A percentile compares a stretch with the other conserved stretches of the same genome.
phyloP scores from a whole-genome alignment of 2,329 filamentous ascomycete genomes.

The Sporothrix protearum region DNA sequence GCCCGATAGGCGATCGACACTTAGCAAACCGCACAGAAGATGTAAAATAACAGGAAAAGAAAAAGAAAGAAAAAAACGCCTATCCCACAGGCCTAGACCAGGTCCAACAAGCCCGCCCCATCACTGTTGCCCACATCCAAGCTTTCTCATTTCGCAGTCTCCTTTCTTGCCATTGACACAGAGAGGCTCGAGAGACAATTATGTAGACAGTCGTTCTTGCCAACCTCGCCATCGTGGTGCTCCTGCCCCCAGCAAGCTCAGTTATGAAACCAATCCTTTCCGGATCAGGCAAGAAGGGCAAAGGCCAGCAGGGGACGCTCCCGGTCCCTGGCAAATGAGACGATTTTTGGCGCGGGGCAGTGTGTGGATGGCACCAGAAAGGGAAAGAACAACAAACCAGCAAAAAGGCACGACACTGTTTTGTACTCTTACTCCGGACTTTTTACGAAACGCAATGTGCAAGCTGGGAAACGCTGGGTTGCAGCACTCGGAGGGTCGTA shows the following conservation, averaged over 20 bases:
- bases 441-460: not conserved
- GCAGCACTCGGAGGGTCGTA: not conserved
- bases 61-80: not conserved
- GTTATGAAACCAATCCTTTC: conserved; percentile 18
- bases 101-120: not conserved
- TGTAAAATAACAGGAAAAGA: no score
- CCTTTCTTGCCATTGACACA: not conserved
- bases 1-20: not conserved
- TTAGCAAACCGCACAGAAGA: not conserved
- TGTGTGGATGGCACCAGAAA: not conserved
- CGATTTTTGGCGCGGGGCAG: conserved; percentile 9
- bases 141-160: not conserved
- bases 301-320: not conserved
- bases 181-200: not conserved
- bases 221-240: not conserved
- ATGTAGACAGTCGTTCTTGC: not conserved
- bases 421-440: no score
- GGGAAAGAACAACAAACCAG: not conserved
- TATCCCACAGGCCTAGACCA: not conserved
- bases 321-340: conserved; percentile 10
- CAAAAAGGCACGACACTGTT: not conserved
- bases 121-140: not conserved
- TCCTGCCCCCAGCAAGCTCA: not conserved
- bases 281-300: conserved; percentile 1
- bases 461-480: not conserved